Conservation (phyloP, 75 land plant genomes). For the Cupressus sempervirens region DNA sequence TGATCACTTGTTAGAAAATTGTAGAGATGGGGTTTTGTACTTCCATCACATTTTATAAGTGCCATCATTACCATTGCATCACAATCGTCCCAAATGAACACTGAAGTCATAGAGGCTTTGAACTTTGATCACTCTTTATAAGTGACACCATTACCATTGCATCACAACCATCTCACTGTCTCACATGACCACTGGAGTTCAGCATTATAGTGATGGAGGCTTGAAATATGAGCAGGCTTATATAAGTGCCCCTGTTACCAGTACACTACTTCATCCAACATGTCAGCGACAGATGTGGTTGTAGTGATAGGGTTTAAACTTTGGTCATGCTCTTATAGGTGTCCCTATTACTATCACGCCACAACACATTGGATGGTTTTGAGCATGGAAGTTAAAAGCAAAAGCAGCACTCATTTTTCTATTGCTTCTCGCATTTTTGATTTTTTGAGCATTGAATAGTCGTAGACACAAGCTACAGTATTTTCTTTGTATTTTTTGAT, state of each 20-base stretch:
- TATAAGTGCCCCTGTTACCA: not conserved
- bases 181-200: not conserved
- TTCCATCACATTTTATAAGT: no score
- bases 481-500: no score
- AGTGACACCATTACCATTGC: not conserved
- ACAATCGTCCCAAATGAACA: no score
- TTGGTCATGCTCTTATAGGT: not conserved
- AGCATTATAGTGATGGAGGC: not conserved
- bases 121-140: no score
- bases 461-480: not conserved
- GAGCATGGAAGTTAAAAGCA: not conserved
- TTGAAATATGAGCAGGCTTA: not conserved
- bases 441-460: not conserved
- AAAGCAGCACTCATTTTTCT: not conserved
- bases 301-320: not conserved
- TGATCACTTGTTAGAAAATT: no score
- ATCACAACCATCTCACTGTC: not conserved
- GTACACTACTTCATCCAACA: not conserved
- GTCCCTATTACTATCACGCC: not conserved
- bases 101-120: no score
- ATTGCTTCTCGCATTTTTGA: not conserved
- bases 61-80: no score
- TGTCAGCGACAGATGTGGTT: no score
- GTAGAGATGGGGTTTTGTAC: no score
- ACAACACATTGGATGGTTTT: not conserved